These are phyloP conservation scores for Metschnikowia vanudenii DNA, from an alignment of 805 yeast genomes.

Conservation along the genomic window DNA sequence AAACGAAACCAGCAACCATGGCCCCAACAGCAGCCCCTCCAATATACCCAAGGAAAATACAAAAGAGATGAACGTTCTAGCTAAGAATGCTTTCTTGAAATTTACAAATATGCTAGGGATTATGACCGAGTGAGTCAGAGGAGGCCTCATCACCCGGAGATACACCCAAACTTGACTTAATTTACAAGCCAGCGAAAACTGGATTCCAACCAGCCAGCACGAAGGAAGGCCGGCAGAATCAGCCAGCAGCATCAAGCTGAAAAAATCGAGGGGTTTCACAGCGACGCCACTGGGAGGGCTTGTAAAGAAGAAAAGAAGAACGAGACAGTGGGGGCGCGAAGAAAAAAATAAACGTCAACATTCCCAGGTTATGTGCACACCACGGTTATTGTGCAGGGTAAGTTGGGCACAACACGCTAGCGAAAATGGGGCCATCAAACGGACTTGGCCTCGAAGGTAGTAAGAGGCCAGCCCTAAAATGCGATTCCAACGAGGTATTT, in stretches of 20 bases:
- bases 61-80: too few species aligned
- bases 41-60: too few species aligned
- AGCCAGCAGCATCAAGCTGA: slow-evolving; percentile 20
- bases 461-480: too few species aligned
- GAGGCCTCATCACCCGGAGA: slow-evolving; percentile 50
- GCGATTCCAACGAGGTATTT: too few species aligned
- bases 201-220: slow-evolving; percentile 15
- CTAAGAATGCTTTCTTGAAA: too few species aligned
- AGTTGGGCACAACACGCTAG: too few species aligned
- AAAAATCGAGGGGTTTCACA: slow-evolving; percentile 8
- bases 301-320: slow-evolving; percentile 6
- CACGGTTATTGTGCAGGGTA: too few species aligned
- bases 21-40: too few species aligned
- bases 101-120: slow-evolving; percentile 40
- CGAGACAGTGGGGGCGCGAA: not conserved
- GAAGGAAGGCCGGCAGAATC: slow-evolving; percentile 16
- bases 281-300: slow-evolving; percentile 22
- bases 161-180: slow-evolving; percentile 38
- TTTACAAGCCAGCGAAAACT: slow-evolving; percentile 17
- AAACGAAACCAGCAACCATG: too few species aligned
- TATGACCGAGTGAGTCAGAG: slow-evolving; percentile 51
- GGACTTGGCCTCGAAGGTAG: too few species aligned
- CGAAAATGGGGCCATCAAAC: too few species aligned
- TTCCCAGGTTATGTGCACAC: too few species aligned
- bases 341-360: not conserved